phyloP scores from a whole-genome alignment of 2,329 filamentous ascomycete genomes.

The Chaetomium strumarium region DNA sequence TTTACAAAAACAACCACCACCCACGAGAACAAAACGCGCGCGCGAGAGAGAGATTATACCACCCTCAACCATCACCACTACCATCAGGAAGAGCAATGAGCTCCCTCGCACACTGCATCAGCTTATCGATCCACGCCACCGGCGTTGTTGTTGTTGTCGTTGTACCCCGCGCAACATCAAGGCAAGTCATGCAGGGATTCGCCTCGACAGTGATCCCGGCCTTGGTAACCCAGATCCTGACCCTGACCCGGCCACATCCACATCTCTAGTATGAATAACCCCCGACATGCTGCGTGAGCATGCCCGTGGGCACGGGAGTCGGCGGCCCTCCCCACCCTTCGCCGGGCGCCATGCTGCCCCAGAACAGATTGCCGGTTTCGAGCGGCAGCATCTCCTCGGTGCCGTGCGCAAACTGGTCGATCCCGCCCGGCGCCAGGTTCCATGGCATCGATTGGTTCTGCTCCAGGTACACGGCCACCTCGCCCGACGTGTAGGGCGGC shows the following conservation, averaged over 20 bases:
- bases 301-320: not conserved
- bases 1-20: not conserved
- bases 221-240: not conserved
- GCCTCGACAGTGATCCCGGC: too few species aligned
- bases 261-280: not conserved
- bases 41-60: not conserved
- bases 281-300: not conserved
- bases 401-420: constrained; percentile 28
- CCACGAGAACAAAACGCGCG: not conserved
- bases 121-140: not conserved
- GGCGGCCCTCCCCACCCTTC: not conserved
- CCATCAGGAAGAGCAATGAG: not conserved
- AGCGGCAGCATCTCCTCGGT: constrained; percentile 16
- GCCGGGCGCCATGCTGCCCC: constrained; percentile 11
- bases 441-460: constrained; percentile 26
- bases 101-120: not conserved
- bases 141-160: not conserved
- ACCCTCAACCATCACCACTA: not conserved
- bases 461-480: constrained; percentile 21
- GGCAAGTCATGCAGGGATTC: too few species aligned
- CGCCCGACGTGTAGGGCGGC: constrained; percentile 11
- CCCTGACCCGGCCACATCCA: not conserved
- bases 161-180: too few species aligned
- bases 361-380: constrained; percentile 22
- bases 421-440: constrained; percentile 23